phyloP scores from a whole-genome alignment of 805 yeast genomes.

The Candida piceae region DNA sequence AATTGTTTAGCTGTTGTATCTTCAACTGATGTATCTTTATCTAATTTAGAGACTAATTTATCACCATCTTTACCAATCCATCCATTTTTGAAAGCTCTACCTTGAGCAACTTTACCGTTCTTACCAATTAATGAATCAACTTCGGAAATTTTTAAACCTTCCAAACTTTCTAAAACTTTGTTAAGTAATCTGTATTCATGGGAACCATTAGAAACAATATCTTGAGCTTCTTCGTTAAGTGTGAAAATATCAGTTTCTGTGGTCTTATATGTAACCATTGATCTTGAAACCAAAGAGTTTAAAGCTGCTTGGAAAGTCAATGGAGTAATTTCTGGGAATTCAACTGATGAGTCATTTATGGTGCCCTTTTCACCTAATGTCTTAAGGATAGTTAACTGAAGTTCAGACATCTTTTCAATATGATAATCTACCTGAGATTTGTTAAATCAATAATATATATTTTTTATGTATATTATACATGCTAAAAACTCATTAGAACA shows the following conservation, averaged over 20 bases:
- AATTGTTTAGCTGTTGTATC: constrained; percentile 68
- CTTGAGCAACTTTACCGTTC: constrained; percentile 90
- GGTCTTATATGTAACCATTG: constrained; percentile 69
- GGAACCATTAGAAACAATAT: constrained; percentile 75
- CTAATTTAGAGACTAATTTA: constrained; percentile 58
- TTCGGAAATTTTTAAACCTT: constrained; percentile 78
- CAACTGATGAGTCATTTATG: constrained; percentile 63
- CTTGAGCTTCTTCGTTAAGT: constrained; percentile 77
- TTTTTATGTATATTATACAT: no score
- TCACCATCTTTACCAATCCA: constrained; percentile 93
- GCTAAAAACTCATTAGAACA: background rate
- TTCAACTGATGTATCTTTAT: constrained; percentile 42
- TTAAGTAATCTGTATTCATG: constrained; percentile 80
- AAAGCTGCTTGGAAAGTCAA: constrained; percentile 74
- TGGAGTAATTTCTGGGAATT: constrained; percentile 62
- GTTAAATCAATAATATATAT: no score
- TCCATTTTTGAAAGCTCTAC: constrained; percentile 94
- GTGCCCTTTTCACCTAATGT: constrained; percentile 57
- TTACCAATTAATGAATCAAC: constrained; percentile 68
- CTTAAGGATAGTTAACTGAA: constrained; percentile 60
- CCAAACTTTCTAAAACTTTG: constrained; percentile 68
- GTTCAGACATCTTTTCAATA: constrained; percentile 62
- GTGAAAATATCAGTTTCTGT: constrained; percentile 73
- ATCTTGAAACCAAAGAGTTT: constrained; percentile 78
- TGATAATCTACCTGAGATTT: no score